Evolutionary conservation across 179 eudicot species (phyloP), one percentile per base, ranked within the genome.

Genomic region (Heliamphora pulchella): DNA sequence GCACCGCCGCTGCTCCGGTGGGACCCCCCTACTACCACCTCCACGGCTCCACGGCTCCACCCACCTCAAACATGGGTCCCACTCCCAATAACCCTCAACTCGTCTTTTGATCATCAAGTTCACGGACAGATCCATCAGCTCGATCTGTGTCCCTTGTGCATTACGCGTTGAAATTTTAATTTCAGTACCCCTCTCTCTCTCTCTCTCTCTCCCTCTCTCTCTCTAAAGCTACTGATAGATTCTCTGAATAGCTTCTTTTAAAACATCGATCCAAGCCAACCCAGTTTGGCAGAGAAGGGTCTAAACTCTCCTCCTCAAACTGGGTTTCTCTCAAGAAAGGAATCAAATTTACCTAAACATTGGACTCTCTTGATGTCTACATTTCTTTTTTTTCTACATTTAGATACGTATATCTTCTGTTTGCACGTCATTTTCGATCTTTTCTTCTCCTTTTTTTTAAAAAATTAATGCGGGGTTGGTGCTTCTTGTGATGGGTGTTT

Each of bases 311-410:
- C 75, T 43, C 61, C 47, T 15, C 62, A 15, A 80, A 77, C 81
- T 79, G 85, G 86, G 83, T 77, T 84, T 78, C 75, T 80, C 53
- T 55, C 81, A 79, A 74, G 82, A 59, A 79, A 82, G 62, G 82
- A 57, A 79, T 82, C 79, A 74, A 81, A 20, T 48, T 54, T 41
- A 50, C 77, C 71, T 48, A 41, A 15, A 74, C 31, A 7, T 17
- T 47, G n/a, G 15, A 0, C 9, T 31, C 5, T 74, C 57, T 57
- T 5, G 64, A 31, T 15, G 41, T 43, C 53, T 50, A 63, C 73
- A 55, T 55, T 48, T 47, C 13, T n/a, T 54, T 13, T 15, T 18
- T 2, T 41, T 67, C 5, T 71, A 71, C 2, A 53, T n/a, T n/a
- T n/a, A 8, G 14, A 17, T 18, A 14, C 58, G 20, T 78, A 4